Base-by-base conservation (phyloP, 495 filamentous ascomycete genomes). In the Aspergillus indologenus region DNA sequence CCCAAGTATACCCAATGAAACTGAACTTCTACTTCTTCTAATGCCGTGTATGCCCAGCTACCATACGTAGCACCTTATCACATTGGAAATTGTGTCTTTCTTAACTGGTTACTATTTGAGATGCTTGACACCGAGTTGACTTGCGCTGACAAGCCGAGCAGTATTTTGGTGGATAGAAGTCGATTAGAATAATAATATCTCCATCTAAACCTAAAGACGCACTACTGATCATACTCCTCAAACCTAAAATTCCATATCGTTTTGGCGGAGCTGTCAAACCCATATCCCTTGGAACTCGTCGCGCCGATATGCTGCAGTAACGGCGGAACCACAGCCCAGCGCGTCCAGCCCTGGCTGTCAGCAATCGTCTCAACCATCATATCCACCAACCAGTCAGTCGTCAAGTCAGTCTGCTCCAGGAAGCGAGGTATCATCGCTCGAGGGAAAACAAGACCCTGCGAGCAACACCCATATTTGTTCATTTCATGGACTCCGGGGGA, bases 251-350 rank as follows among this genome's bases (percentile, higher is more conserved):
- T 78, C 75, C 75, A 80, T 20, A 66, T 51, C 5, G 72, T 68
- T 47, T 67, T 73, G 8, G 70, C 71, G 8, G 61, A 57, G 57
- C 64, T 52, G 31, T 73, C 54, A 56, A 58, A 63, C 45, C 60
- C 60, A 52, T 58, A 61, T 47, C 66, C 65, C 60, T 75, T 73
- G 15, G 66, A 65, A 56, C 71, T 73, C 62, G 64, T 69, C 4
- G 65, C 60, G 5, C 79, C 79, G 24, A 83, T 72, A 67, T 81
- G 82, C 63, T 83, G 81, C 21, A 85, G 62, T 23, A 83, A 63
- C 54, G 72, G 74, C 9, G 81, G 81, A 7, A 76, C 78, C 21
- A 79, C 55, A 9, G 76, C 80, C 79, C 76, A 83, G n/a, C 80
- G 61, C 31, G 62, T 47, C 72, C 59, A 68, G 6, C 66, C 58